Conservation (phyloP, 2,329 filamentous ascomycete genomes). For the Bertia moriformis region DNA sequence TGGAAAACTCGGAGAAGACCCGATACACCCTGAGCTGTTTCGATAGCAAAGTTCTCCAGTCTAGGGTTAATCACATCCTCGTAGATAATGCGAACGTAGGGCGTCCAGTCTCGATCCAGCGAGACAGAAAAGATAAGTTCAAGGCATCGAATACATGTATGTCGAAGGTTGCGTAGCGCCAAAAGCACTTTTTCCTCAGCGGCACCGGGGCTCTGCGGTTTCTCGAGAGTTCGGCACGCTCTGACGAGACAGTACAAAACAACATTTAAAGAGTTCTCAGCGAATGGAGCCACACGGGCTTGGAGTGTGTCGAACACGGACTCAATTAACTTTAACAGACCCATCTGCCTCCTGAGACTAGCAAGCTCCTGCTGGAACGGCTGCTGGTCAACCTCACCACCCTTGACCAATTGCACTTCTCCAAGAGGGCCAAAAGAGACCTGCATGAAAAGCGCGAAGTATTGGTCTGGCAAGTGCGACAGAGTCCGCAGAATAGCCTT, state of each 20-base stretch:
- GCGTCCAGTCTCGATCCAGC: constrained; percentile 34
- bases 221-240: constrained; percentile 26
- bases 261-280: constrained; percentile 37
- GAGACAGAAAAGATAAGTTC: constrained; percentile 44
- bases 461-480: constrained; percentile 32
- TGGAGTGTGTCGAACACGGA: constrained; percentile 53
- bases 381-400: constrained; percentile 18
- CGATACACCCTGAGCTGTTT: constrained; percentile 56
- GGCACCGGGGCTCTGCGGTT: constrained; percentile 9
- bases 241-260: constrained; percentile 47
- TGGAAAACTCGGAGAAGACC: constrained; percentile 50
- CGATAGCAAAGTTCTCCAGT: constrained; percentile 44
- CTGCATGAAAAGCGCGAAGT: constrained; percentile 45
- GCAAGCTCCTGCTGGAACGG: constrained; percentile 27
- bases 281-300: constrained; percentile 38
- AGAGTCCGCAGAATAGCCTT: constrained; percentile 40
- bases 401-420: constrained; percentile 25
- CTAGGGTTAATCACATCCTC: constrained; percentile 43
- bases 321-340: constrained; percentile 55
- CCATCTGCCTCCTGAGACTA: constrained; percentile 46
- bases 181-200: constrained; percentile 5
- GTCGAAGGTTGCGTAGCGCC: constrained; percentile 32
- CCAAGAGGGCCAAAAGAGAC: constrained; percentile 43
- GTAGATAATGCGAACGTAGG: constrained; percentile 40
- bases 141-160: constrained; percentile 48